phyloP scores from a whole-genome alignment of 2,329 filamentous ascomycete genomes.

The Claviceps sp. region DNA sequence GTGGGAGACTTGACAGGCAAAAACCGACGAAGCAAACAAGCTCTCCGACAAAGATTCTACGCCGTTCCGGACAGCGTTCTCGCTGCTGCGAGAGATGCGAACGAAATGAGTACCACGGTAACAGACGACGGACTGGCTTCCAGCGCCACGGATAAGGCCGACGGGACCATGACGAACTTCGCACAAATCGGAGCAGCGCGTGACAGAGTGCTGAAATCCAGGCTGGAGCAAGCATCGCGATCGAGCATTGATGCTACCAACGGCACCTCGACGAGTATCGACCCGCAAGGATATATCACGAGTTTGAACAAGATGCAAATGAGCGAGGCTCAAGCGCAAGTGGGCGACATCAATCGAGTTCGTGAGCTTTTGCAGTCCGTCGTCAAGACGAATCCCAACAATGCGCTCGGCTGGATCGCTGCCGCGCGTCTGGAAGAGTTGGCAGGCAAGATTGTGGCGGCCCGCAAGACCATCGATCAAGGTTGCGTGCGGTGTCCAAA shows the following conservation, averaged over 20 bases:
- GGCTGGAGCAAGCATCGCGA: constrained; percentile 76
- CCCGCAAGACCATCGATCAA: constrained; percentile 73
- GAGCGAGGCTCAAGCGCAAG: constrained; percentile 66
- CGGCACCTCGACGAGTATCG: constrained; percentile 81
- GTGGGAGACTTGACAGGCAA: constrained; percentile 94
- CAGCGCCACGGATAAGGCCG: constrained; percentile 33
- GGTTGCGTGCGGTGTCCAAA: constrained; percentile 87
- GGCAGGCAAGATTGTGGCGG: constrained; percentile 81
- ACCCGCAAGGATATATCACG: constrained; percentile 91
- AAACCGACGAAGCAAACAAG: constrained; percentile 74
- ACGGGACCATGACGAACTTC: constrained; percentile 96
- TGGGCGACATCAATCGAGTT: constrained; percentile 91
- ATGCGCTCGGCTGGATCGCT: constrained; percentile 91
- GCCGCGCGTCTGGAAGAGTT: constrained; percentile 84
- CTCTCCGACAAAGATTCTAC: constrained; percentile 75
- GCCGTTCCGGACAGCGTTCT: constrained; percentile 94
- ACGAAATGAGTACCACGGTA: constrained; percentile 80
- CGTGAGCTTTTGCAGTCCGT: constrained; percentile 89
- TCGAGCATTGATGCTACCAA: constrained; percentile 50
- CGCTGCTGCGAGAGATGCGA: constrained; percentile 67
- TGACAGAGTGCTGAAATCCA: constrained; percentile 91
- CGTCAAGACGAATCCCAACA: constrained; percentile 91
- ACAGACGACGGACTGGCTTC: constrained; percentile 56
- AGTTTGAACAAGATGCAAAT: constrained; percentile 73
- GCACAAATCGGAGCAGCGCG: constrained; percentile 92